Percentiles rank a stretch among this genome's conserved stretches.
These are phyloP conservation scores for Lentinula detonsa DNA, from an alignment of 768 basidiomycete genomes.

Conservation along the genomic window DNA sequence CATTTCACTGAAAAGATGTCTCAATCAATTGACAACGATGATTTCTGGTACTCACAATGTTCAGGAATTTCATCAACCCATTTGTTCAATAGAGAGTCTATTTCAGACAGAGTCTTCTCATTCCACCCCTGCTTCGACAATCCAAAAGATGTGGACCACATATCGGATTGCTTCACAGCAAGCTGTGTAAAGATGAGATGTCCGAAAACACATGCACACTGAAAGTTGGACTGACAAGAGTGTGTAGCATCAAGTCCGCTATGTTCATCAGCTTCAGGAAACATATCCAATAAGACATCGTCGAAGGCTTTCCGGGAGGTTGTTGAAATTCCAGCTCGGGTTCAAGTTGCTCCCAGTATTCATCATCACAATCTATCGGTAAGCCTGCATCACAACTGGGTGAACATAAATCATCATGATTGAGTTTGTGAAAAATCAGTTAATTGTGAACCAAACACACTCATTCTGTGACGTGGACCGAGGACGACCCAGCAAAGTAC, in stretches of 20 bases:
- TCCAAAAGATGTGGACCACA: not conserved
- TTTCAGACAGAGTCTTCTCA: conserved; percentile 58
- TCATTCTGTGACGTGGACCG: conserved; percentile 54
- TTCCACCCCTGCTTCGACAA: conserved; percentile 39
- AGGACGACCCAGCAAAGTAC: conserved; percentile 47
- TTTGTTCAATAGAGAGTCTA: conserved; percentile 72
- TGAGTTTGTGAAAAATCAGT: too few species aligned
- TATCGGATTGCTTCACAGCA: conserved; percentile 9
- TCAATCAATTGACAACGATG: not conserved
- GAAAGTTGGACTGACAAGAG: conserved; percentile 33
- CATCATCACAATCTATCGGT: conserved; percentile 61
- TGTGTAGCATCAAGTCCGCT: conserved; percentile 41
- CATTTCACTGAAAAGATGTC: conserved; percentile 21
- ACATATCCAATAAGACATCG: conserved; percentile 37
- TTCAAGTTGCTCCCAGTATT: conserved; percentile 50
- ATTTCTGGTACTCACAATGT: conserved; percentile 26
- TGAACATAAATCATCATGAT: not conserved
- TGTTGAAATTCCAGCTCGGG: conserved; percentile 43
- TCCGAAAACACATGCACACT: not conserved
- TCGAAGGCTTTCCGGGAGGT: conserved; percentile 42
- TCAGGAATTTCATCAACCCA: conserved; percentile 71
- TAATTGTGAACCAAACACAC: conserved; percentile 16
- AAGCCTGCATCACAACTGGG: conserved; percentile 54
- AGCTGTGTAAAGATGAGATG: not conserved
- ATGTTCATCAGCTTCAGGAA: conserved; percentile 45